A percentile compares a stretch with the other conserved stretches of the same genome.
phyloP scores from a whole-genome alignment of 768 basidiomycete genomes.

The Chalciporus chontae region DNA sequence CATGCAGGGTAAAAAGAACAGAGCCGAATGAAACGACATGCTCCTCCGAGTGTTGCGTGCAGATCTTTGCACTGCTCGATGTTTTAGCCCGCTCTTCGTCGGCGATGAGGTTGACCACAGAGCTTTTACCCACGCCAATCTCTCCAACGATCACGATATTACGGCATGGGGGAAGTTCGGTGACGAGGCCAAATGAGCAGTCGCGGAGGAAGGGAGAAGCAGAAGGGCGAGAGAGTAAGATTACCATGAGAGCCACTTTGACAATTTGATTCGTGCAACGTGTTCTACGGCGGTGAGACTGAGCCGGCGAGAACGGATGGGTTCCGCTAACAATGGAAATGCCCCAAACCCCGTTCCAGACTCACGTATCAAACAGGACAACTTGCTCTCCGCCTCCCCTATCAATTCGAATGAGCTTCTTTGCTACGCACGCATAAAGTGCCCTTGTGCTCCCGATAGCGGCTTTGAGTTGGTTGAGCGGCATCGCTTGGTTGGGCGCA shows the following conservation, averaged over 20 bases:
- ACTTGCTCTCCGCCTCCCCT: constrained; percentile 71
- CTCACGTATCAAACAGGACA: constrained; percentile 60
- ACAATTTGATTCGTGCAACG: neutral
- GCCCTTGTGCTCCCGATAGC: constrained; percentile 57
- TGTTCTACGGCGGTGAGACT: neutral
- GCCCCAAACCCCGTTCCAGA: neutral
- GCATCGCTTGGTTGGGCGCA: constrained; percentile 52
- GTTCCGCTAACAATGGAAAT: neutral
- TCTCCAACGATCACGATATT: neutral
- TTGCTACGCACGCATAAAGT: constrained; percentile 77
- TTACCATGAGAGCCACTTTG: neutral
- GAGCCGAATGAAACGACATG: neutral
- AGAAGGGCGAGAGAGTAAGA: neutral
- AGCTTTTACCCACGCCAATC: constrained; percentile 3
- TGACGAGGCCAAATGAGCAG: neutral
- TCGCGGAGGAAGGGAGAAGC: neutral
- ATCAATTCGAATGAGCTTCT: constrained; percentile 74
- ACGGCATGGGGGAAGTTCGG: neutral
- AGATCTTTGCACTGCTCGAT: neutral
- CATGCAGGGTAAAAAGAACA: neutral
- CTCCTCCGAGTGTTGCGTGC: neutral
- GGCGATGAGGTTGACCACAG: neutral
- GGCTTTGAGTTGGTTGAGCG: constrained; percentile 62
- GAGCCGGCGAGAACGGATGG: neutral
- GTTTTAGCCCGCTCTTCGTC: neutral